Evolutionary conservation across 805 yeast genomes (phyloP).

Genomic region (Grigorovia jiainica): DNA sequence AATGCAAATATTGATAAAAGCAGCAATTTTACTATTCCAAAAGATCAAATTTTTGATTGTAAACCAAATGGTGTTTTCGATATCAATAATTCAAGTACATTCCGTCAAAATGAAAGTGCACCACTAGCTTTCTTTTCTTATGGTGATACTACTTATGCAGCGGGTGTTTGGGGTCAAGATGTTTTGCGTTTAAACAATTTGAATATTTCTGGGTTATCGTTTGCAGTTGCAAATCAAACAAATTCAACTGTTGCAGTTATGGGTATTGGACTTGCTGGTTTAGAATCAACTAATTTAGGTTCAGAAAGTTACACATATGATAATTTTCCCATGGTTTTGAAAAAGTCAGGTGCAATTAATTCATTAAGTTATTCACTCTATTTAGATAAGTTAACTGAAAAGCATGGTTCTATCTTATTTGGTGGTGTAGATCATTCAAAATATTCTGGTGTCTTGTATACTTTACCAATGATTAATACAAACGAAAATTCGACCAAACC

Average conservation of each 20-base stretch:
- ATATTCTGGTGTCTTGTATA: constrained; percentile 26
- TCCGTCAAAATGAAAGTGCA: constrained; percentile 24
- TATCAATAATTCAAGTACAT: constrained; percentile 27
- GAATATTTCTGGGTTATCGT: constrained; percentile 23
- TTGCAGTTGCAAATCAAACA: constrained; percentile 28
- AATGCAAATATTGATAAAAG: too few species aligned
- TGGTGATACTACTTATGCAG: constrained; percentile 41
- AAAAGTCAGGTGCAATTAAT: constrained; percentile 31
- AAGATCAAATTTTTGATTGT: constrained; percentile 22
- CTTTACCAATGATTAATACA: constrained; percentile 26
- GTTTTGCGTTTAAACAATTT: constrained; percentile 41
- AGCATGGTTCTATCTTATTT: constrained; percentile 37
- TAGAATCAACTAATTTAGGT: constrained; percentile 48
- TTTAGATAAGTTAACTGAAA: constrained; percentile 36
- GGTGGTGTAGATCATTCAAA: constrained; percentile 36
- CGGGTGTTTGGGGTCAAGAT: constrained; percentile 45
- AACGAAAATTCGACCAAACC: constrained; percentile 9
- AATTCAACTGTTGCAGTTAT: constrained; percentile 38
- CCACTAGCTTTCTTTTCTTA: constrained; percentile 36
- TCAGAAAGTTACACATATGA: constrained; percentile 11
- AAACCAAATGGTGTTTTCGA: constrained; percentile 33
- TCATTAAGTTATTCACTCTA: constrained; percentile 36
- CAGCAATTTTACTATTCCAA: neutral
- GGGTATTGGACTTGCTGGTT: constrained; percentile 43
- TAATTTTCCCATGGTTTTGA: constrained; percentile 16